Base-by-base conservation (phyloP, 768 basidiomycete species). In the Amyloporia xantha region DNA sequence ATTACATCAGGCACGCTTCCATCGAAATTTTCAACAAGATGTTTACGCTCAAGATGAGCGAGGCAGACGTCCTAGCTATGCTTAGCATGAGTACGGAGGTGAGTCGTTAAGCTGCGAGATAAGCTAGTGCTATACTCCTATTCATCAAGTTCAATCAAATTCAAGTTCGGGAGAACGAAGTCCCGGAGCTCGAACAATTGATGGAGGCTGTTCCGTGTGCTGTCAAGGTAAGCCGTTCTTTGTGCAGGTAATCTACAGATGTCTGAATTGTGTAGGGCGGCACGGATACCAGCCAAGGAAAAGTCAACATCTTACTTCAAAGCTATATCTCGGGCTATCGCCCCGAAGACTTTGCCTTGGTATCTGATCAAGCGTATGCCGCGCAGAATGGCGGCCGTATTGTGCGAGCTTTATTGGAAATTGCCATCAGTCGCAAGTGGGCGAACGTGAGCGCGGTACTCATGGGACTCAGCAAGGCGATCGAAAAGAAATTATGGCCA, bases 331-430 rank as follows among this genome's bases (percentile, higher is more conserved):
- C 92, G 30, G 70, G 77, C 40, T 74, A 79, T 38, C 70, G 72
- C n/a, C 71, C 96, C 12, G 87, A 96, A 52, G 96, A 99, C 66
- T 99, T 96, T 59, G 96, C 96, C 7, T 71, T 99, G 50, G 85
- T 98, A 5, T 98, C 96, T 1, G 96, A 99, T 62, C 86, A 82
- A 61, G 91, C 85, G 1, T 99, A 95, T 61, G 91, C 83, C 36
- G 89, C 93, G 20, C 94, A 97, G 62, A 99, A 98, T 59, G 89
- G 85, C 13, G 93, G 87, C 15, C 87, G 96, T 52, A 98, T 99
- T 55, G 76, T 91, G 47, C 82, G 96, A n/a, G 91, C 93, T 37
- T 72, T 99, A 1, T 77, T 97, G 13, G 96, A 99, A 63, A 95
- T 98, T 25, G 91, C 89, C 0, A 79, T 98, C 59, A 91, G 91